Base-by-base conservation (phyloP, 306 rosid genomes). In the Rosa persica region DNA sequence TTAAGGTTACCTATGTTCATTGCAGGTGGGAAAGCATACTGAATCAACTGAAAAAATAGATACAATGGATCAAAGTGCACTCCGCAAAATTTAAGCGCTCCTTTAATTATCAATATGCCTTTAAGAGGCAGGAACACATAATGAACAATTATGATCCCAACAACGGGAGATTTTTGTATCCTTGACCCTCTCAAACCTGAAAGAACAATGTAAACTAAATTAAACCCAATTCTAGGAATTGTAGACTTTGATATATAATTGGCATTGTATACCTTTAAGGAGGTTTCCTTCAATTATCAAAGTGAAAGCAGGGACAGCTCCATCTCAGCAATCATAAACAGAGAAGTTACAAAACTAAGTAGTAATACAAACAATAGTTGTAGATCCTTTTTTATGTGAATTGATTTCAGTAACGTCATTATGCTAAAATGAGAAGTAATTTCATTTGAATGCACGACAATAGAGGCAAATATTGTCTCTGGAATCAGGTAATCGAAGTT, bases 281-380 rank as follows among this genome's bases (percentile, higher is more conserved):
- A 88, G 96, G 88, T 93, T 93, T 81, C 94, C 94, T 76, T 96
- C 98, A 64, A 93, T 44, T 67, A 93, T 84, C 51, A 93, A 91
- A 6, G 98, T 89, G 55, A 88, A 76, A 30, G 85, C 65, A 78
- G 96, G 98, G 72, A 93, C 78, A 52, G 93, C 87, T 43, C 90
- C 96, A 2, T 93, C 87, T 64, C 98, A 88, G 88, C 77, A 85
- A 51, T 73, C 54, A 46, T 67, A 40, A 62, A 65, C 58, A 54
- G 36, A 81, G 13, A 23, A 65, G 44, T 43, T 61, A 4, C 44
- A 40, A 64, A 20, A 73, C n/a, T n/a, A n/a, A n/a, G n/a, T n/a
- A n/a, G 77, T 38, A 67, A 48, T 47, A 52, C 19, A 42, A 60
- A 64, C n/a, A 48, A 77, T 22, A 67, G 44, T 48, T 12, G 52